Evolutionary conservation across 163 green algal genomes (phyloP).

Genomic region (Coccomyxa subellipsoidea): DNA sequence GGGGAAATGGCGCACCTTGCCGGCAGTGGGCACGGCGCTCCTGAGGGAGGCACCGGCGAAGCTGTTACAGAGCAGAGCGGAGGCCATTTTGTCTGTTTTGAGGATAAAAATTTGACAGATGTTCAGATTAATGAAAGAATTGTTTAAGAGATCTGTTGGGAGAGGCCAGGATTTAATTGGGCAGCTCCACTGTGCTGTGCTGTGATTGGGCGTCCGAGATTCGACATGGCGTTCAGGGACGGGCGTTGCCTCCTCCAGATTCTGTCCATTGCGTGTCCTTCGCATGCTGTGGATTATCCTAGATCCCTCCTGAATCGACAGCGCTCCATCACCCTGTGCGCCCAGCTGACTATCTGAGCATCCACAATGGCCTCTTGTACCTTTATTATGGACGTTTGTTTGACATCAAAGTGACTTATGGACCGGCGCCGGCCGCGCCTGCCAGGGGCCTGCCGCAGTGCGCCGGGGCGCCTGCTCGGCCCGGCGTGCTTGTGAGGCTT

Average conservation of each 20-base stretch:
- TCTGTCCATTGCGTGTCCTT: no score
- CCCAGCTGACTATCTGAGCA: no score
- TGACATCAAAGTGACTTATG: no score
- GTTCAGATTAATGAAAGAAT: neutral
- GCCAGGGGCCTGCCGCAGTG: no score
- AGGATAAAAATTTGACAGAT: neutral
- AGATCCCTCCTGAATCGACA: no score
- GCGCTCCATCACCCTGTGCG: no score
- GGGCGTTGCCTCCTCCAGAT: neutral
- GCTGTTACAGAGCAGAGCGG: conserved; percentile 5
- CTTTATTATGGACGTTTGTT: no score
- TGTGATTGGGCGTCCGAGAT: conserved; percentile 1
- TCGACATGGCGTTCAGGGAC: neutral
- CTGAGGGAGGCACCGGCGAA: conserved; percentile 13
- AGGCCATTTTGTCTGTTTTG: conserved; percentile 1
- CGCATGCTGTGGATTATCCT: no score
- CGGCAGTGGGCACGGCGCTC: neutral
- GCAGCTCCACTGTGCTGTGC: neutral
- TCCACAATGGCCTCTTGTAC: no score
- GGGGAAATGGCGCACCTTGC: neutral
- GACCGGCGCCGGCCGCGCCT: no score
- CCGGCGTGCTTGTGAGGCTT: no score
- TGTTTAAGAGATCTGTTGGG: neutral
- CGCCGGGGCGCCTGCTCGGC: no score
- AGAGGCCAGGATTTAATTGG: neutral